Conservation (phyloP, 2,329 filamentous ascomycete species). For the Neospermospora avenae region DNA sequence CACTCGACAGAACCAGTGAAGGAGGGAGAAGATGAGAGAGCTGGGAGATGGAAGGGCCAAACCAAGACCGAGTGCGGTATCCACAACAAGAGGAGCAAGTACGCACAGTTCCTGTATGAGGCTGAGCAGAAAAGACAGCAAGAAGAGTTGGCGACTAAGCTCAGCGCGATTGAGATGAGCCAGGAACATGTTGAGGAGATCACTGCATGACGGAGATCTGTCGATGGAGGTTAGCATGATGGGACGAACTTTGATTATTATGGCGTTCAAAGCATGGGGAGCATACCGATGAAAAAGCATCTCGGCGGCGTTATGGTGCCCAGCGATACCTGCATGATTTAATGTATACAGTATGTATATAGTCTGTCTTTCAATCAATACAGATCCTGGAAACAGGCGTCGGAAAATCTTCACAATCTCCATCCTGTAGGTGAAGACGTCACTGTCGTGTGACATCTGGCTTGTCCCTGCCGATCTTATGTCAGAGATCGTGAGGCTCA, state of each 20-base stretch:
- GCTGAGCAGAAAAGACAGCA: constrained; percentile 34
- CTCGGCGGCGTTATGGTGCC: not conserved
- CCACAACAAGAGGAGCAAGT: constrained; percentile 95
- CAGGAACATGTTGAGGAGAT: constrained; percentile 19
- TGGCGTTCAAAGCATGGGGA: not conserved
- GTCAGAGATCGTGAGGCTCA: not conserved
- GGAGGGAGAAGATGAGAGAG: constrained; percentile 91
- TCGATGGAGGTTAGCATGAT: not conserved
- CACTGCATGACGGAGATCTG: not conserved
- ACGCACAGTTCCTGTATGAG: constrained; percentile 64
- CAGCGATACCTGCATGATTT: constrained; percentile 3
- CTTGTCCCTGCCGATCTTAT: not conserved
- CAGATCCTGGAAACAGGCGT: not conserved
- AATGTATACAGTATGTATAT: not conserved
- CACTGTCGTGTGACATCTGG: not conserved
- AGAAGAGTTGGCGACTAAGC: constrained; percentile 27
- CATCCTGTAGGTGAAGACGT: not conserved
- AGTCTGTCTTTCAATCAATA: not conserved
- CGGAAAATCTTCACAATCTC: too few relatives aligned
- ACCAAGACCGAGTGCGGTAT: constrained; percentile 97
- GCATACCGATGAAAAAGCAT: not conserved
- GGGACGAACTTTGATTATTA: constrained; percentile 2
- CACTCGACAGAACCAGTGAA: constrained; percentile 90
- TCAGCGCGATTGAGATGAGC: constrained; percentile 27
- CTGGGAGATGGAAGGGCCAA: constrained; percentile 95